Base-by-base conservation (phyloP, 208 protist genomes). In the Endotrypanum monterogeii region DNA sequence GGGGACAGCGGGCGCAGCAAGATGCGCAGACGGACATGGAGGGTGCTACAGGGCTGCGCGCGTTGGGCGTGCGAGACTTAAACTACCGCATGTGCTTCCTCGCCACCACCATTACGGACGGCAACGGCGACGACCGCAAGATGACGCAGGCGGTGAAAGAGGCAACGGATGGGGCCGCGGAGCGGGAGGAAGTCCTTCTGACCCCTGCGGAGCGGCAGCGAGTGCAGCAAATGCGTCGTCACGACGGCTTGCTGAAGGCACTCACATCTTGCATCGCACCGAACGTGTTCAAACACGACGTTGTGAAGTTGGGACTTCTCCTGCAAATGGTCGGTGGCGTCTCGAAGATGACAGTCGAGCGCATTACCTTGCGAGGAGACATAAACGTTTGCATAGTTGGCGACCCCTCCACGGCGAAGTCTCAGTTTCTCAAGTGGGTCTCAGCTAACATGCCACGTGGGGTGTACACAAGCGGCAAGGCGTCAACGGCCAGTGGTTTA, bases 341-440 rank as follows among this genome's bases (percentile, higher is more conserved):
- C 12, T 97, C 99, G 28, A 99, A 99, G 87, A 83, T 75, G 2
- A 99, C 99, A 12, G 51, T 93, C 9, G 98, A 99, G 68, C 83
- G 80, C 32, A 99, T 98, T 74, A 88, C 93, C 12, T 82, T 99
- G 0, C 86, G 99, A 57, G 99, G 99, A 41, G 99, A 99, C 82
- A 99, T 99, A 78, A 99, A 99, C 89, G 90, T 99, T 39, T 99
- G 97, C 88, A 96, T 99, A 51, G 98, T 99, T 44, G 99, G 99
- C 44, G 99, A 99, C 87, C 99, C 99, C 0, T 97, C 95, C 35
- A 99, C 98, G 5, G 98, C 99, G 3, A 99, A 99, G 86, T 99
- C 96, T 14, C 98, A 99, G 78, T 99, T 99, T 78, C 85, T 99
- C 6, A 99, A 99, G 83, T 99, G 92, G 90, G 95, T 99, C 0